These are phyloP conservation scores for Pleoardoris graminearum DNA, from an alignment of 2,329 filamentous ascomycete genomes.

Conservation along the genomic window DNA sequence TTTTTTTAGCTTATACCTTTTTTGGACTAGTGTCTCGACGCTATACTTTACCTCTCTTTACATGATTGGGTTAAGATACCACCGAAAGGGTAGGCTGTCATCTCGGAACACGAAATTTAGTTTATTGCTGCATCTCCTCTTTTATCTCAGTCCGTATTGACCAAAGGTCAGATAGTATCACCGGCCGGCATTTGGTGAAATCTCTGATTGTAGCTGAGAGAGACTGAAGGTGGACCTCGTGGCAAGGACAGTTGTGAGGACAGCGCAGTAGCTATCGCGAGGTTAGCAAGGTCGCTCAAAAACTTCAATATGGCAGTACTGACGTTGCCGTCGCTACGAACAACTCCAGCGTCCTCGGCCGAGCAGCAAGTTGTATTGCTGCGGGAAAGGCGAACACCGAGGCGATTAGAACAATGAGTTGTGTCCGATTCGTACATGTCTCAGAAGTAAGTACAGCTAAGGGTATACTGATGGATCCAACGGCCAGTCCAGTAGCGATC, in stretches of 20 bases:
- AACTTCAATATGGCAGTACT: conserved; percentile 3
- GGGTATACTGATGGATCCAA: conserved; percentile 21
- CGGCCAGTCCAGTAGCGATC: conserved; percentile 22
- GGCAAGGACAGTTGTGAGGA: conserved; percentile 8
- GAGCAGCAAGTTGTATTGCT: conserved; percentile 20
- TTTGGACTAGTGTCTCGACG: too few relatives aligned
- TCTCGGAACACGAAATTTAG: too few relatives aligned
- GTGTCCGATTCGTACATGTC: conserved; percentile 13
- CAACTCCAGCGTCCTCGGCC: conserved; percentile 24
- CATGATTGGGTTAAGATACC: too few relatives aligned
- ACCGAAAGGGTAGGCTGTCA: too few relatives aligned
- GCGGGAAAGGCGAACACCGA: conserved; percentile 23
- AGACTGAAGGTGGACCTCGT: conserved; percentile 2
- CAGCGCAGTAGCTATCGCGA: conserved; percentile 8
- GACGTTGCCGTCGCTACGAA: conserved; percentile 31
- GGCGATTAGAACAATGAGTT: conserved; percentile 19
- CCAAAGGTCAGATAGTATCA: neutral
- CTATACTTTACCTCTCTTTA: too few relatives aligned
- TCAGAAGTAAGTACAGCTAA: conserved; percentile 21
- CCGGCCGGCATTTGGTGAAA: neutral
- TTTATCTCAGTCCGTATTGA: too few relatives aligned
- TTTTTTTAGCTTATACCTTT: too few relatives aligned
- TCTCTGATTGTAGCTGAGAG: neutral
- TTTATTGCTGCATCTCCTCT: too few relatives aligned
- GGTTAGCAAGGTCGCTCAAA: neutral